A percentile compares a stretch with the other conserved stretches of the same genome.
Evolutionary conservation across 2,329 filamentous ascomycete genomes (phyloP).

Genomic region (Paecilomyces dactylethromorphus): DNA sequence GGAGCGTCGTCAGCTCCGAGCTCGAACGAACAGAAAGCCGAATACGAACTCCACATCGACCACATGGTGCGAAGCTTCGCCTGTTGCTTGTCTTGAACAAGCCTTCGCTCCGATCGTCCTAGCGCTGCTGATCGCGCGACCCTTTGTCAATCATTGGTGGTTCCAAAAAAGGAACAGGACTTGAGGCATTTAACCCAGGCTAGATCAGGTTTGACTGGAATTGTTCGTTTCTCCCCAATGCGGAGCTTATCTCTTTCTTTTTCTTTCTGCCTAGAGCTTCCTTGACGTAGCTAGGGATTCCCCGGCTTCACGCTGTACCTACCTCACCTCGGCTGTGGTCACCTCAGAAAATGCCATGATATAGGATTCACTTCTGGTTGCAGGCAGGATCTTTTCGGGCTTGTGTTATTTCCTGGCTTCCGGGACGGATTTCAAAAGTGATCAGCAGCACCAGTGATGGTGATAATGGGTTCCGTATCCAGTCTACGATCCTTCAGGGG

Average conservation of each 20-base stretch:
- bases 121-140: not conserved
- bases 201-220: not conserved
- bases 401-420: too few species aligned
- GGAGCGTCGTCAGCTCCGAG: not conserved
- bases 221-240: not conserved
- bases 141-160: not conserved
- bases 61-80: not conserved
- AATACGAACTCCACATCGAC: not conserved
- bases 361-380: not conserved
- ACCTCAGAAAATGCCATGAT: not conserved
- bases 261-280: not conserved
- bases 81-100: not conserved
- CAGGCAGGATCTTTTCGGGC: too few species aligned
- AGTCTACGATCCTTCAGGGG: not conserved
- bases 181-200: not conserved
- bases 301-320: not conserved
- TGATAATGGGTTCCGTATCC: not conserved
- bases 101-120: not conserved
- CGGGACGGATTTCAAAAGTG: too few species aligned
- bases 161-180: too few species aligned
- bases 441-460: not conserved
- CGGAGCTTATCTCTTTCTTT: not conserved
- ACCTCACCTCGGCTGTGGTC: not conserved
- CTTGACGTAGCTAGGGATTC: not conserved
- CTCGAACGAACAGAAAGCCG: not conserved